These are phyloP conservation scores for Coniophora puteana DNA, from an alignment of 1,284 basidiomycete genomes.

Conservation along the genomic window DNA sequence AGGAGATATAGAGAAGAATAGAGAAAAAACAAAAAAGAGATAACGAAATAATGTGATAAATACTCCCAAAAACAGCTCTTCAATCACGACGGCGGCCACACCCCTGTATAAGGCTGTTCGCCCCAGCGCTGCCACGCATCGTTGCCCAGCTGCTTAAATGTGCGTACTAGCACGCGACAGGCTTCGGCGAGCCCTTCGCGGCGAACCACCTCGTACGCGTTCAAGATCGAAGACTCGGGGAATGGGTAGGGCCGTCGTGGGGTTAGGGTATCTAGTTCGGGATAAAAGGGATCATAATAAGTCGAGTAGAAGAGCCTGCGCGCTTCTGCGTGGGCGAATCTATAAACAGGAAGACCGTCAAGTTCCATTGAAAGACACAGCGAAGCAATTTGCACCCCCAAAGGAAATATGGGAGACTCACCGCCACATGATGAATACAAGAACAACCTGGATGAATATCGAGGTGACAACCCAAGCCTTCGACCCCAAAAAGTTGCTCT, in stretches of 20 bases:
- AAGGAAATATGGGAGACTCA: constrained; percentile 10
- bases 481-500: constrained; percentile 15
- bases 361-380: not conserved
- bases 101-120: constrained; percentile 17
- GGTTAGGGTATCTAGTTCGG: constrained; percentile 42
- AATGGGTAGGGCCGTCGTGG: constrained; percentile 25
- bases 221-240: constrained; percentile 18
- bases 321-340: constrained; percentile 37
- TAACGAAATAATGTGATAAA: constrained; percentile 1
- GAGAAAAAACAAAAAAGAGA: constrained; percentile 3
- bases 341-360: constrained; percentile 16
- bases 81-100: constrained; percentile 27
- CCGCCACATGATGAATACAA: constrained; percentile 35
- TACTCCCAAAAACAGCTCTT: not conserved
- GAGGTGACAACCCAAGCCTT: no score
- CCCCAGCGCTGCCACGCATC: constrained; percentile 29
- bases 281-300: constrained; percentile 72
- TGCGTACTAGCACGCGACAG: constrained; percentile 18
- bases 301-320: constrained; percentile 48
- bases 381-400: not conserved
- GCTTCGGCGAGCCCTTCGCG: constrained; percentile 26
- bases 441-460: constrained; percentile 28
- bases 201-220: constrained; percentile 26
- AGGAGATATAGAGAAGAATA: not conserved
- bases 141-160: constrained; percentile 21